Evolutionary conservation across 257 asterid genomes (phyloP).

Genomic region (Nemophila menziesii): DNA sequence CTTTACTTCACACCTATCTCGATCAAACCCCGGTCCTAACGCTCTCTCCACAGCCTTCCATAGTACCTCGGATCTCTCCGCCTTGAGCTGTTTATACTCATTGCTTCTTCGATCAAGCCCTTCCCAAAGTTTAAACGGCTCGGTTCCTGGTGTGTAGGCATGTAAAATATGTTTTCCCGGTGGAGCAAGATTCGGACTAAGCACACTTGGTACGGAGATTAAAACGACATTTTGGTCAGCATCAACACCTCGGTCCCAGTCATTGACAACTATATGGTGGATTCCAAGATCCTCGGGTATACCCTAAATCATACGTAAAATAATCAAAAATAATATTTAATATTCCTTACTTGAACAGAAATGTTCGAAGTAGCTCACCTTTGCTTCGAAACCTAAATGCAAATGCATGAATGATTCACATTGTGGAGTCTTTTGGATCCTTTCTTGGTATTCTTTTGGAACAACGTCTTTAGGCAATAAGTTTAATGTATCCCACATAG

Average conservation of each 20-base stretch:
- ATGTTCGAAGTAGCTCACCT: constrained; percentile 31
- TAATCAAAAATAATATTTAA: too few relatives aligned
- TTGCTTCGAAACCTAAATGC: constrained; percentile 82
- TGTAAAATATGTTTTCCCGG: constrained; percentile 82
- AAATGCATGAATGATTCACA: constrained; percentile 98
- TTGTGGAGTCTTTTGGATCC: constrained; percentile 56
- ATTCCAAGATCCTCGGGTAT: constrained; percentile 70
- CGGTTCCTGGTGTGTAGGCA: constrained; percentile 93
- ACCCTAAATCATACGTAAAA: constrained; percentile 46
- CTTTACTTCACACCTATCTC: constrained; percentile 77
- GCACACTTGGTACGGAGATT: constrained; percentile 74
- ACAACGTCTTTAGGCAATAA: constrained; percentile 58
- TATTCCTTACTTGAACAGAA: too few relatives aligned
- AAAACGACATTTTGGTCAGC: constrained; percentile 91
- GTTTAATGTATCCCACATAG: constrained; percentile 90
- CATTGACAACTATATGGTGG: constrained; percentile 91
- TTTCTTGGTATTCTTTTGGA: constrained; percentile 55
- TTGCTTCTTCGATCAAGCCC: constrained; percentile 74
- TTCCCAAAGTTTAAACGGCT: constrained; percentile 80
- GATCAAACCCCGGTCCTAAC: constrained; percentile 65
- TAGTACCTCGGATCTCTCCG: constrained; percentile 80
- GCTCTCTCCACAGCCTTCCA: constrained; percentile 94
- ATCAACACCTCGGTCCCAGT: constrained; percentile 89
- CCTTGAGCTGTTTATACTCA: constrained; percentile 85
- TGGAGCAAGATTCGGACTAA: constrained; percentile 81